Percentiles rank a stretch among this genome's conserved stretches.
phyloP scores from a whole-genome alignment of 257 asterid species.

The Hygrophila difformis region DNA sequence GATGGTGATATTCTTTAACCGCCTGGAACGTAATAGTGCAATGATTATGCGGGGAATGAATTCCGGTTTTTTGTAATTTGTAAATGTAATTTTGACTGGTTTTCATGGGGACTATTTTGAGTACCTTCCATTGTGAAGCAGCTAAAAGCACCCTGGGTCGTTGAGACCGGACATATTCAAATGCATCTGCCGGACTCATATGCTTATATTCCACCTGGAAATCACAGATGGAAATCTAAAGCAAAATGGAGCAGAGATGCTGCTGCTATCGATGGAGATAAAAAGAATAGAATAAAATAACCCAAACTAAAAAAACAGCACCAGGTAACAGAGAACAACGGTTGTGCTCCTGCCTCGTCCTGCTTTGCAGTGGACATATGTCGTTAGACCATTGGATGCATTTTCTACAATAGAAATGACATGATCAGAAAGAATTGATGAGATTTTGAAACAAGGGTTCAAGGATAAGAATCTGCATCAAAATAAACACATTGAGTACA shows the following conservation, averaged over 20 bases:
- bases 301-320: too few relatives aligned
- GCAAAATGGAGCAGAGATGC: background rate
- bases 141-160: slow-evolving; percentile 84
- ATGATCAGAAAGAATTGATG: too few relatives aligned
- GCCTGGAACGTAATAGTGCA: slow-evolving; percentile 63
- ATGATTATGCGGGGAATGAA: too few relatives aligned
- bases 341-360: slow-evolving; percentile 98
- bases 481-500: too few relatives aligned
- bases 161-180: slow-evolving; percentile 72
- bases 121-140: slow-evolving; percentile 92
- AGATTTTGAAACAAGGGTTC: too few relatives aligned
- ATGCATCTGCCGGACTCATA: slow-evolving; percentile 73
- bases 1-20: slow-evolving; percentile 69
- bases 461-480: too few relatives aligned
- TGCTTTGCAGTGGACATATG: slow-evolving; percentile 92
- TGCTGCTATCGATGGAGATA: too few relatives aligned
- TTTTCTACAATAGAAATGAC: too few relatives aligned
- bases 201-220: slow-evolving; percentile 71
- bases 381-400: slow-evolving; percentile 48
- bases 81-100: background rate
- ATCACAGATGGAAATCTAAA: slow-evolving; percentile 6
- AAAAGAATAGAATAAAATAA: too few relatives aligned
- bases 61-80: too few relatives aligned
- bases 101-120: background rate
- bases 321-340: slow-evolving; percentile 86